phyloP scores from a whole-genome alignment of 345 rosid species.

The Populus davidiana region DNA sequence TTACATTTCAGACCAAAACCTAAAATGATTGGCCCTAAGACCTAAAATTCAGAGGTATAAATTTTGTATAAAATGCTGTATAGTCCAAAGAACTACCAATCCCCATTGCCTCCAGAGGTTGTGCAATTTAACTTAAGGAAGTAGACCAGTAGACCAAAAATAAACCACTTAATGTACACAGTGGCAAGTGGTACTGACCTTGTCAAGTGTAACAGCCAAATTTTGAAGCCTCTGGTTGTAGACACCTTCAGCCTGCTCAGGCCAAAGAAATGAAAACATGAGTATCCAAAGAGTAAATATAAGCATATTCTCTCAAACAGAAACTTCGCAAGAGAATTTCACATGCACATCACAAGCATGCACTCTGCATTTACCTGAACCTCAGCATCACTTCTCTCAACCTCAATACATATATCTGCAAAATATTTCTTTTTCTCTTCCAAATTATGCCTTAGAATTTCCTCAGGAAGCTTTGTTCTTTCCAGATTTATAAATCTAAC shows the following conservation, averaged over 20 bases:
- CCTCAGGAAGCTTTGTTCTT: conserved; percentile 93
- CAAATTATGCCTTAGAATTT: conserved; percentile 84
- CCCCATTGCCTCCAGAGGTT: no score
- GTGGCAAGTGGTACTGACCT: conserved; percentile 48
- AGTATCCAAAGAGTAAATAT: conserved; percentile 18
- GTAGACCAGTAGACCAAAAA: no score
- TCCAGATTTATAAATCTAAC: conserved; percentile 92
- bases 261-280: conserved; percentile 16
- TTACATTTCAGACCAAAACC: not conserved
- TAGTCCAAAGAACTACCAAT: not conserved
- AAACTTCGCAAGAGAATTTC: not conserved
- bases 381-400: conserved; percentile 98
- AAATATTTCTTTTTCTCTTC: conserved; percentile 89
- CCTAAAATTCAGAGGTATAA: not conserved
- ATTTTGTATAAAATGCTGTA: not conserved
- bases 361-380: conserved; percentile 64
- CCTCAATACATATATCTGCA: conserved; percentile 67
- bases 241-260: conserved; percentile 94
- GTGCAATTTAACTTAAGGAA: no score
- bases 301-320: conserved; percentile 10
- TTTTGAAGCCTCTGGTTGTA: conserved; percentile 99
- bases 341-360: not conserved
- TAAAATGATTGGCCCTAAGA: not conserved
- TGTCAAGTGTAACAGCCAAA: conserved; percentile 96
- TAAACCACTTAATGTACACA: not conserved